phyloP scores from a whole-genome alignment of 805 yeast species.

The Myxozyma neotropica region DNA sequence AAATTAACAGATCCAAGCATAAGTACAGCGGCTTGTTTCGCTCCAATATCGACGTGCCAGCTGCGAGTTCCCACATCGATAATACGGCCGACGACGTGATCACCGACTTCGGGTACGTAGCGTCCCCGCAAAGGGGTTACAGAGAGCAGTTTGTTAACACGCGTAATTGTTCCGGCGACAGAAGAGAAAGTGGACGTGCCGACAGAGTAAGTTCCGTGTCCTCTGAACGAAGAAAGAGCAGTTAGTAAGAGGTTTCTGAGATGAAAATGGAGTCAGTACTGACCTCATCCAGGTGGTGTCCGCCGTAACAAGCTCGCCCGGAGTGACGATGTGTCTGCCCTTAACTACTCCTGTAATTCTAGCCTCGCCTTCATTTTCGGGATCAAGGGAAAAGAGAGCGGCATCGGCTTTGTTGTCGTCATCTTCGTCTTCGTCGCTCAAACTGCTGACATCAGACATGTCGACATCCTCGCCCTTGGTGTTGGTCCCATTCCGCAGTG shows the following conservation, averaged over 20 bases:
- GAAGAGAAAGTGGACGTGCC: conserved; percentile 45
- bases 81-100: conserved; percentile 90
- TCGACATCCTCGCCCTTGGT: not conserved
- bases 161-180: conserved; percentile 85
- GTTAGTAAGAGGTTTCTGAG: not conserved
- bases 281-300: conserved; percentile 90
- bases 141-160: conserved; percentile 83
- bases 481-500: not conserved
- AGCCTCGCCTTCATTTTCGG: conserved; percentile 17
- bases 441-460: not conserved
- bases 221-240: not conserved
- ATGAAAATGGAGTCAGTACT: not conserved
- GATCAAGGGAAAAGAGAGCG: conserved; percentile 29
- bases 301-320: conserved; percentile 94
- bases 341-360: conserved; percentile 20
- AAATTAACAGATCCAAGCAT: conserved; percentile 94
- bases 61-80: conserved; percentile 91
- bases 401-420: conserved; percentile 40
- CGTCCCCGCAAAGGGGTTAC: conserved; percentile 86
- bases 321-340: conserved; percentile 67
- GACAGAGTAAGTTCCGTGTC: conserved; percentile 14
- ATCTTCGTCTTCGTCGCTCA: conserved; percentile 5
- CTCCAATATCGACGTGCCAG: conserved; percentile 97
- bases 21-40: conserved; percentile 87
- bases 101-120: conserved; percentile 87